Conservation (phyloP, 228 moss, liverwort and hornwort genomes). For the Sphagnum fallax region DNA sequence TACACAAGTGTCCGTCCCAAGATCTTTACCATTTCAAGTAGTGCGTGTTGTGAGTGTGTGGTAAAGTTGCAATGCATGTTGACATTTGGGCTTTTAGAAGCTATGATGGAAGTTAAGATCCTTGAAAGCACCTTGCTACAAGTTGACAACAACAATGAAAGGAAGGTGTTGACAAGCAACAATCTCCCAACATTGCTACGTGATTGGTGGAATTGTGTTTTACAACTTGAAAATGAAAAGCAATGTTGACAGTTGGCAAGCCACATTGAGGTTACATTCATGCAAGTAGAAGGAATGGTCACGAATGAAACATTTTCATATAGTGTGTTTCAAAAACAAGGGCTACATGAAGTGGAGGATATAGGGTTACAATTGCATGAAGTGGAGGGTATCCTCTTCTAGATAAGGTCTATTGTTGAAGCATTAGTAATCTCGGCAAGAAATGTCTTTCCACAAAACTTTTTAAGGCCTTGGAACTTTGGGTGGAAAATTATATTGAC, state of each 20-base stretch:
- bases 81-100: neutral
- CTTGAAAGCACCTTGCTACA: neutral
- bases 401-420: neutral
- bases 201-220: neutral
- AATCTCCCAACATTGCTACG: neutral
- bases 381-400: neutral
- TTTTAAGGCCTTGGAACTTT: too few relatives aligned
- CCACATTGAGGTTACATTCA: neutral
- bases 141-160: neutral
- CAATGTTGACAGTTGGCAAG: neutral
- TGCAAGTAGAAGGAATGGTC: neutral
- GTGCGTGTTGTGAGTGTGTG: neutral
- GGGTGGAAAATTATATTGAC: neutral
- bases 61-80: neutral
- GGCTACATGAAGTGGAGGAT: too few relatives aligned
- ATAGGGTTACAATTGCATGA: neutral
- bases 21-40: neutral
- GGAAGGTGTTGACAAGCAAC: conserved; percentile 3
- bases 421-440: neutral
- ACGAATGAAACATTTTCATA: neutral
- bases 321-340: neutral
- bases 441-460: too few relatives aligned
- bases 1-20: neutral
- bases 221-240: neutral
- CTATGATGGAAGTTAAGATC: neutral